phyloP scores from a whole-genome alignment of 345 rosid genomes.

The Psidium friedrichsthalianum region DNA sequence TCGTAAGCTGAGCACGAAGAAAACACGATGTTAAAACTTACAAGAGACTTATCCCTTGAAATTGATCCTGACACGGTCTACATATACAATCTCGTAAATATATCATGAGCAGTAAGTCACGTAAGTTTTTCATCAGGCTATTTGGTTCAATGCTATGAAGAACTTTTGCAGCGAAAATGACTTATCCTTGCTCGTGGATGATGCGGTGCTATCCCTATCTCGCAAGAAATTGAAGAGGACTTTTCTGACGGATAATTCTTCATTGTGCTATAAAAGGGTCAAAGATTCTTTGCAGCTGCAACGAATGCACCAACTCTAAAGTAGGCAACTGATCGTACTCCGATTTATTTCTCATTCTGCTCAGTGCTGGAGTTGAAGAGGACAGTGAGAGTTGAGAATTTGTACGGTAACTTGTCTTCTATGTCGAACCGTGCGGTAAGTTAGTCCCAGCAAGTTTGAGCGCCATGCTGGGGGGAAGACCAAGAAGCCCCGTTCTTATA shows the following conservation, averaged over 20 bases:
- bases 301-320: constrained; percentile 30
- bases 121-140: background rate
- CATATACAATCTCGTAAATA: background rate
- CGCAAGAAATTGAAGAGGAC: background rate
- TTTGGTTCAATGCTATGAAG: background rate
- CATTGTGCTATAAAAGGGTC: constrained; percentile 31
- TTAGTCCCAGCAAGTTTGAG: constrained; percentile 44
- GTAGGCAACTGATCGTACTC: constrained; percentile 7
- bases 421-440: constrained; percentile 18
- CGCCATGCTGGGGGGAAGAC: constrained; percentile 53
- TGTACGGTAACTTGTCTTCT: background rate
- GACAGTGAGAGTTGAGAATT: background rate
- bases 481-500: constrained; percentile 48
- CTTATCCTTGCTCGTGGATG: background rate
- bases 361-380: background rate
- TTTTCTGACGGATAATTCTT: constrained; percentile 7
- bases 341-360: background rate
- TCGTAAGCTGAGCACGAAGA: background rate
- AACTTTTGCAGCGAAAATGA: background rate
- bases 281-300: constrained; percentile 41
- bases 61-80: background rate
- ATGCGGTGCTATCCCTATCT: background rate
- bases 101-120: background rate
- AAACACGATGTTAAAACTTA: background rate
- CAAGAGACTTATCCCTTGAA: background rate